phyloP scores from a whole-genome alignment of 202 grass and related monocot species.

The Zoysia matrella region DNA sequence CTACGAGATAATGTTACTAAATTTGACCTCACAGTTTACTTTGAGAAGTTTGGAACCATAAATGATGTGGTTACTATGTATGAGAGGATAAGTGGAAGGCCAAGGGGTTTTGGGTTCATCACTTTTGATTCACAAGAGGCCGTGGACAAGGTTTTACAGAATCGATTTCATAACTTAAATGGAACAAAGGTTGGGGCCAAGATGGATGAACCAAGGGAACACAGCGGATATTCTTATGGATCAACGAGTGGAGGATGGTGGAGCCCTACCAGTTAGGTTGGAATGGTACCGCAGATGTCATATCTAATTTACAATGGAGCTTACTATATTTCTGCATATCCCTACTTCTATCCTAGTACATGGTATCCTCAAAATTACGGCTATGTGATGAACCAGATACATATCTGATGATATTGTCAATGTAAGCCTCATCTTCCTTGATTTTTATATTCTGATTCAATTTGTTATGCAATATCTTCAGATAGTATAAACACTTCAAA shows the following conservation, averaged over 20 bases:
- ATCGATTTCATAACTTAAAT: constrained; percentile 56
- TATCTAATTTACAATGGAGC: neutral
- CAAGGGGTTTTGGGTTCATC: constrained; percentile 77
- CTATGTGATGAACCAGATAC: constrained; percentile 1
- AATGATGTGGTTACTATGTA: constrained; percentile 61
- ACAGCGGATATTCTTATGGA: constrained; percentile 14
- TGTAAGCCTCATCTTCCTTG: neutral
- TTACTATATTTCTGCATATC: neutral
- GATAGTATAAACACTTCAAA: too few relatives aligned
- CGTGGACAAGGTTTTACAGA: constrained; percentile 48
- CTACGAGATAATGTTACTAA: constrained; percentile 51
- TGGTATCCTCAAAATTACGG: neutral
- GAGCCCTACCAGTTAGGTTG: neutral
- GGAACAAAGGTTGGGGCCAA: constrained; percentile 57
- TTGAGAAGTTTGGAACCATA: constrained; percentile 68
- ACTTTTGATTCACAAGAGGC: constrained; percentile 61
- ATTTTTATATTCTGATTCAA: constrained; percentile 18
- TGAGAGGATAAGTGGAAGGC: constrained; percentile 46
- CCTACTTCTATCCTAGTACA: neutral
- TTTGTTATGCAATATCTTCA: neutral
- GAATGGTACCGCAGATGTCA: neutral
- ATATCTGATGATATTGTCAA: neutral
- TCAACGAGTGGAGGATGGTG: neutral
- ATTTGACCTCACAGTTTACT: constrained; percentile 50
- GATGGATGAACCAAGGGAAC: constrained; percentile 38